Evolutionary conservation across 2,329 filamentous ascomycete species (phyloP).

Genomic region (Cladosporium sp.): DNA sequence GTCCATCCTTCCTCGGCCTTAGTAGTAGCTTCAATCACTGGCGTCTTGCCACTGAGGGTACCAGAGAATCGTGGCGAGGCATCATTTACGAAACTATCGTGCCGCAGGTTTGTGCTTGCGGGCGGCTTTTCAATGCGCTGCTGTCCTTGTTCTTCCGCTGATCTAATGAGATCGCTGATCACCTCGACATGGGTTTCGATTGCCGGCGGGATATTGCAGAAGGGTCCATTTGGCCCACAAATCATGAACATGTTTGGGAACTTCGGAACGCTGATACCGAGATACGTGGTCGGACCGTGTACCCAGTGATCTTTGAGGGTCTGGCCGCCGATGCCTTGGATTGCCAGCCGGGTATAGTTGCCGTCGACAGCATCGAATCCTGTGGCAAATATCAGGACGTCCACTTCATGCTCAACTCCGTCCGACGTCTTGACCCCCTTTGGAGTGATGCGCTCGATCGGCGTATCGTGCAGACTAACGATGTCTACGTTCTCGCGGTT

Average conservation of each 20-base stretch:
- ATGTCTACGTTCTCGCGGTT: slow-evolving; percentile 31
- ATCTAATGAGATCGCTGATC: slow-evolving; percentile 28
- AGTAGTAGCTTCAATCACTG: slow-evolving; percentile 29
- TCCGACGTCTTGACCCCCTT: slow-evolving; percentile 27
- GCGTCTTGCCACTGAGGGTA: not conserved
- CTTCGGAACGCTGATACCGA: slow-evolving; percentile 40
- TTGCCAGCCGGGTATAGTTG: slow-evolving; percentile 36
- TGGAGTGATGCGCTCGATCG: slow-evolving; percentile 46
- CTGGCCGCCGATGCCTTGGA: slow-evolving; percentile 33
- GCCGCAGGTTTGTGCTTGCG: not conserved
- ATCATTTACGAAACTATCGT: slow-evolving; percentile 3
- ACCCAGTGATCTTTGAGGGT: slow-evolving; percentile 38
- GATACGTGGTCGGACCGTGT: slow-evolving; percentile 37
- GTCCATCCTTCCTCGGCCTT: slow-evolving; percentile 34
- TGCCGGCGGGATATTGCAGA: slow-evolving; percentile 40
- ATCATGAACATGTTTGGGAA: slow-evolving; percentile 51
- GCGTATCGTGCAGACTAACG: slow-evolving; percentile 36
- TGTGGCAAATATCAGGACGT: slow-evolving; percentile 43
- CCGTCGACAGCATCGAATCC: slow-evolving; percentile 43
- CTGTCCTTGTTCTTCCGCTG: slow-evolving; percentile 19
- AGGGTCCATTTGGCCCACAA: slow-evolving; percentile 42
- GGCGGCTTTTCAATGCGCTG: not conserved
- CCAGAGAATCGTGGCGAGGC: not conserved
- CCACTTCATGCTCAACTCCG: slow-evolving; percentile 28
- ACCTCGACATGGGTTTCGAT: slow-evolving; percentile 41